phyloP scores from a whole-genome alignment of 1,284 basidiomycete genomes.

The Blastosporella zonata region DNA sequence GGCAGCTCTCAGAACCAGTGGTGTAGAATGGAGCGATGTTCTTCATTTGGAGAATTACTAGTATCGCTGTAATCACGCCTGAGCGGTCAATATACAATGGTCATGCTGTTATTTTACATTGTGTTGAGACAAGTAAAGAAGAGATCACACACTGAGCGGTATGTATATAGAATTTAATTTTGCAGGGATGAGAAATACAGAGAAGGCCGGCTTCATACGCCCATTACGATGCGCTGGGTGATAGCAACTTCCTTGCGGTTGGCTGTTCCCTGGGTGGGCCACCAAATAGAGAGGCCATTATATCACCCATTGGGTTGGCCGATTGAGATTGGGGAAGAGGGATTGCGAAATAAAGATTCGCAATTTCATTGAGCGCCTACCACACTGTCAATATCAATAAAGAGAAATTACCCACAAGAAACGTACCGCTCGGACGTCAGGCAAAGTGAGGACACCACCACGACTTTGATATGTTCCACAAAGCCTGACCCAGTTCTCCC shows the following conservation, averaged over 20 bases:
- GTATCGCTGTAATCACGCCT: not conserved
- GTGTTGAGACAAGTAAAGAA: too few species aligned
- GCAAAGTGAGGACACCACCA: conserved; percentile 58
- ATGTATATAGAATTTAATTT: too few species aligned
- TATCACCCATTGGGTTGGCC: conserved; percentile 22
- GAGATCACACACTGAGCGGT: too few species aligned
- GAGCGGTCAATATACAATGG: too few species aligned
- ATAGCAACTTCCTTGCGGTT: conserved; percentile 14
- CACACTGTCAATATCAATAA: conserved; percentile 4
- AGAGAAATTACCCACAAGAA: not conserved
- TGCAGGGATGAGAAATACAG: too few species aligned
- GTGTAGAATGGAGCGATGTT: conserved; percentile 11
- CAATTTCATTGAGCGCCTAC: conserved; percentile 55
- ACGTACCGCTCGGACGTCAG: conserved; percentile 75
- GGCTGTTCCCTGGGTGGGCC: conserved; percentile 12
- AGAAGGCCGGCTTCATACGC: too few species aligned
- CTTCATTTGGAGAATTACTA: conserved; percentile 14
- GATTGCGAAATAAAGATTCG: conserved; percentile 54
- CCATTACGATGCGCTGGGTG: conserved; percentile 3
- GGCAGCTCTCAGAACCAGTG: not conserved
- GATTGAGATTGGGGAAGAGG: conserved; percentile 19
- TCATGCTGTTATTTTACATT: too few species aligned
- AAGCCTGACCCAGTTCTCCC: conserved; percentile 81
- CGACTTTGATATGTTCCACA: conserved; percentile 77
- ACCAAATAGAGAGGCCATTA: conserved; percentile 22